Conservation (phyloP, 169 alveolate species). For the Eimeria praecox region DNA sequence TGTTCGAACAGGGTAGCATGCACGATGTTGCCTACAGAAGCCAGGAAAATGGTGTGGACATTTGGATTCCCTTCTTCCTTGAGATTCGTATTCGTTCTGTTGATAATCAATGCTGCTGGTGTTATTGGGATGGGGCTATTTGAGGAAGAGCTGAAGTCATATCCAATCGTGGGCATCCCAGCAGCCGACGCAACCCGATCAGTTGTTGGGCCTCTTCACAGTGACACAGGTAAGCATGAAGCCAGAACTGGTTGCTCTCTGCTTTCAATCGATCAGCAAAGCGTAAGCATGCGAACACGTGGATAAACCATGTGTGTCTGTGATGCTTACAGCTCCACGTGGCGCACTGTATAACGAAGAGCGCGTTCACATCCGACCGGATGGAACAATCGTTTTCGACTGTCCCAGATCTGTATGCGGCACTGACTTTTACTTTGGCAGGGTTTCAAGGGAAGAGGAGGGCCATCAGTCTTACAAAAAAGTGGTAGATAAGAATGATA, state of each 20-base stretch:
- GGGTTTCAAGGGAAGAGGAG: not conserved
- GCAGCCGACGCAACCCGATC: not conserved
- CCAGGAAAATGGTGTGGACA: not conserved
- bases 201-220: not conserved
- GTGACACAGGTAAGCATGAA: not conserved
- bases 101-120: not conserved
- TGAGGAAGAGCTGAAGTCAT: conserved; percentile 44
- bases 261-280: not conserved
- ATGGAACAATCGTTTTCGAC: conserved; percentile 23
- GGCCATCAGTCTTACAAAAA: not conserved
- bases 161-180: conserved; percentile 6
- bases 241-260: not conserved
- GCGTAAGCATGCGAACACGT: not conserved
- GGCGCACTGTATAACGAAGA: conserved; percentile 7
- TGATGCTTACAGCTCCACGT: not conserved
- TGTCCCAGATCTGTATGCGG: conserved; percentile 69
- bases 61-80: not conserved
- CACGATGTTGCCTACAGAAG: not conserved
- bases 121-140: not conserved
- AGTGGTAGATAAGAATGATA: not conserved
- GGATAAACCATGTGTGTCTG: not conserved
- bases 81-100: not conserved
- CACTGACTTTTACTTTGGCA: conserved; percentile 34
- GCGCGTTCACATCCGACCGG: conserved; percentile 44
- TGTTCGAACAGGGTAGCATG: not conserved